Evolutionary conservation across 2,329 filamentous ascomycete species (phyloP), one percentile per base, ranked within the genome.

Genomic region (Scopulariopsis brevicaulis): DNA sequence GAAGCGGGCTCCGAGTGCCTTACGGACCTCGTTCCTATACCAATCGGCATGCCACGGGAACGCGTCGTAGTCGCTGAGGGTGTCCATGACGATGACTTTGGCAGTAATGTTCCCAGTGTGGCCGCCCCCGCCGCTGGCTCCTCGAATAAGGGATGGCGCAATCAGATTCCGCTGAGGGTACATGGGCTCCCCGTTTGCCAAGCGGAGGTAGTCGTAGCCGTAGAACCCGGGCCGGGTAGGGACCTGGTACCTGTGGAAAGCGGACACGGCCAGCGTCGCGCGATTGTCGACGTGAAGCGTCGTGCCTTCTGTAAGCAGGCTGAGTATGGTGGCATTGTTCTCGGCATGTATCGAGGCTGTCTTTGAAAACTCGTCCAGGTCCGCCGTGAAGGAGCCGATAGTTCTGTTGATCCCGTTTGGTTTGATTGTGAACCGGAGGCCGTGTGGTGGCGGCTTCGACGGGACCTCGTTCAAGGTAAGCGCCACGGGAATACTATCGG

Each of bases 31-130:
- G 6, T 25, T 25, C 14, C 57, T 59, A 35, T 65, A 66, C 64
- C 64, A 66, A 48, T 64, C 62, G 4, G 64, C 64, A 48, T 66
- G 64, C 61, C 61, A 61, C 1, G 64, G 63, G 18, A 62, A 60
- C 3, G 64, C 64, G 14, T 65, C 64, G n/a, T 52, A 57, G 52
- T 65, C 63, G 2, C 58, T 11, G 4, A 65, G 61, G 12, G 60
- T 64, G 43, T 63, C 60, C 54, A 65, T 56, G 40, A 63, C 59
- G n/a, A 66, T 63, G 35, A 64, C 2, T 56, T 66, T 66, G 28
- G 37, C 56, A 0, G 55, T 61, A 43, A 65, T 61, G 22, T 63
- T 54, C 1, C 63, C 63, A 0, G 60, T 53, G 37, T 61, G 59
- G 0, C 35, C 54, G 12, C 43, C 59, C 0, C 58, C 57, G 1